Evolutionary conservation across 148 eudicot genomes (phyloP).

Genomic region (Polygonum aviculare): DNA sequence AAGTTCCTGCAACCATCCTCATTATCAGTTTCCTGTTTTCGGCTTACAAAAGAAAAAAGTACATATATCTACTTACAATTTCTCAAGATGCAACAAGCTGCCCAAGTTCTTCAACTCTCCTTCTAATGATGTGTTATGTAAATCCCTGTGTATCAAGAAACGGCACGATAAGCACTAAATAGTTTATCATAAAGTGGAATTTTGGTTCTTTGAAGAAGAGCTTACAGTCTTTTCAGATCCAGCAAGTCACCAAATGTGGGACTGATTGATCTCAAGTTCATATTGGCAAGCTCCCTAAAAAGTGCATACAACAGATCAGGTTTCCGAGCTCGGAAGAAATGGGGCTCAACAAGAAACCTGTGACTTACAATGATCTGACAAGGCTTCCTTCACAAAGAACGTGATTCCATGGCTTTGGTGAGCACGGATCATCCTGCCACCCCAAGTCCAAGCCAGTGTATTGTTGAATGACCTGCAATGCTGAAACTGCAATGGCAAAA

Average conservation of each 20-base stretch:
- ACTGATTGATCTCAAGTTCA: conserved; percentile 57
- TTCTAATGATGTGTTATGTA: conserved; percentile 63
- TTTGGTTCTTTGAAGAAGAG: not conserved
- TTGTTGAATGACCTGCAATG: conserved; percentile 67
- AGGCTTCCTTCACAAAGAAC: conserved; percentile 51
- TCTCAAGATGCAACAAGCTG: conserved; percentile 53
- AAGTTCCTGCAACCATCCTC: conserved; percentile 41
- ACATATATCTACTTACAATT: conserved; percentile 31
- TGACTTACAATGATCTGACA: conserved; percentile 56
- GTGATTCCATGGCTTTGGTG: conserved; percentile 61
- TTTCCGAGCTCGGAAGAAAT: not conserved
- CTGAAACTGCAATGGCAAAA: conserved; percentile 44
- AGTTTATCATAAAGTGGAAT: not conserved
- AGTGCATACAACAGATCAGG: not conserved
- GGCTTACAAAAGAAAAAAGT: not conserved
- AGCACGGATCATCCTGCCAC: conserved; percentile 92
- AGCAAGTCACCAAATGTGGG: conserved; percentile 72
- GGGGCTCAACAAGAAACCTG: not conserved
- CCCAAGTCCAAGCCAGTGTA: conserved; percentile 61
- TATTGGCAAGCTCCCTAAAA: conserved; percentile 54
- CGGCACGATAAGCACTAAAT: not conserved
- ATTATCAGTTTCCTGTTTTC: not conserved
- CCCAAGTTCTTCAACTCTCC: conserved; percentile 70
- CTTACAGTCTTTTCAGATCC: conserved; percentile 64
- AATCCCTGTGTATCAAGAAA: conserved; percentile 34